Evolutionary conservation across 2,329 filamentous ascomycete genomes (phyloP), one percentile per base, ranked within the genome.

Genomic region (Seiridium unicorne): DNA sequence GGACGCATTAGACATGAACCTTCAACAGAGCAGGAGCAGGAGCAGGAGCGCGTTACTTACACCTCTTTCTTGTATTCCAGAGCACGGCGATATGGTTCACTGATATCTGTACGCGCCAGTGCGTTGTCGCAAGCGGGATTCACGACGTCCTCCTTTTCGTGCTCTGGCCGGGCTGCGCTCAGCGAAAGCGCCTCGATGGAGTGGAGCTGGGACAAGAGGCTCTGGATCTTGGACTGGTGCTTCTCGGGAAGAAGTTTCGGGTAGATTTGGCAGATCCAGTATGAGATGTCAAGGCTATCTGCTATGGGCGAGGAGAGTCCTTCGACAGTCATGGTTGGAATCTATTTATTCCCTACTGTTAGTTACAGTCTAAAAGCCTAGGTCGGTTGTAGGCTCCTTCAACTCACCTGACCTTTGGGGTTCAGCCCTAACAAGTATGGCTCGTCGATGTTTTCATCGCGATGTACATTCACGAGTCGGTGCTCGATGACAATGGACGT

Each of bases 141-240:
- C 9, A 49, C 42, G 5, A 51, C 18, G 35, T 58, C 55, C 26
- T 54, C 55, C 32, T 58, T 31, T 3, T 38, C 48, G 5, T 57
- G 35, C 8, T 57, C 54, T 35, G 46, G 55, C 4, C 47, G 46
- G 7, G 49, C 31, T 6, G 49, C 56, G n/a, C 55, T 44, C 6
- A 61, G 35, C 9, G 59, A 61, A 5, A 61, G 34, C 4, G 48
- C 59, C 49, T 61, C 48, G 34, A 61, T 58, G 10, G n/a, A 31
- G 18, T 61, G 59, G 6, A 61, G 18, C 7, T 42, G 40, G 9
- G n/a, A 13, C 26, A 61, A 32, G 8, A 58, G 35, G 5, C 40
- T 34, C 35, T 46, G 47, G 18, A 61, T 61, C 4, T 5, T 26
- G 9, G 40, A 9, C 36, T 55, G 31, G 7, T 58, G 55, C 2